These are phyloP conservation scores for Pichia sp. DNA, from an alignment of 1,139 yeast species.

Conservation along the genomic window DNA sequence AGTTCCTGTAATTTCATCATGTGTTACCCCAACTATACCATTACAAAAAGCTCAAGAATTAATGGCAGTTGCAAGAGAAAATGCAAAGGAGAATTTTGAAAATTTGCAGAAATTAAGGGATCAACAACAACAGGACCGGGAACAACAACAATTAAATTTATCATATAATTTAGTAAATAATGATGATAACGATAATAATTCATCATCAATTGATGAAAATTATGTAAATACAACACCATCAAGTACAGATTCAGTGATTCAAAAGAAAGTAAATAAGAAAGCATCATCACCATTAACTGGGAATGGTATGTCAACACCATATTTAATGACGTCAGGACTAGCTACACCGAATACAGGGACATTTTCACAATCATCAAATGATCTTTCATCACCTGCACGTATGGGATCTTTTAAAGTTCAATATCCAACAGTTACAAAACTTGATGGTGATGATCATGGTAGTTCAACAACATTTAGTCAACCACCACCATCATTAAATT, in stretches of 20 bases:
- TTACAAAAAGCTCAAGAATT: slow-evolving; percentile 81
- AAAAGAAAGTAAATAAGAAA: slow-evolving; percentile 6
- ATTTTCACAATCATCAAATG: not conserved
- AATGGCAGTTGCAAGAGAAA: slow-evolving; percentile 74
- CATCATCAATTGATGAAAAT: slow-evolving; percentile 17
- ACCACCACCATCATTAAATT: slow-evolving; percentile 12
- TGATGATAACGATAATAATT: slow-evolving; percentile 1
- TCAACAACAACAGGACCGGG: slow-evolving; percentile 12
- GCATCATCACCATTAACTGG: slow-evolving; percentile 33
- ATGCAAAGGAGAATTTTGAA: slow-evolving; percentile 57
- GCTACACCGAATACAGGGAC: not conserved
- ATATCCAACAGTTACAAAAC: slow-evolving; percentile 29
- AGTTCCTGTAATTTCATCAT: slow-evolving; percentile 90
- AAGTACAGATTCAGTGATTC: slow-evolving; percentile 12
- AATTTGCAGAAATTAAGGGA: slow-evolving; percentile 36
- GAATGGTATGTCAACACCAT: slow-evolving; percentile 57
- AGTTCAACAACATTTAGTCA: not conserved
- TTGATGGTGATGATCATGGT: slow-evolving; percentile 23
- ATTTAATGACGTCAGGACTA: slow-evolving; percentile 50
- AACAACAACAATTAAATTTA: not conserved
- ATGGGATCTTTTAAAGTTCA: slow-evolving; percentile 25
- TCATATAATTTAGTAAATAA: not conserved
- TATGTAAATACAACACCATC: slow-evolving; percentile 17
- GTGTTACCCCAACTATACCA: slow-evolving; percentile 90
- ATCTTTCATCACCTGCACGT: slow-evolving; percentile 8